Percentiles rank a stretch among this genome's conserved stretches.
Conservation (phyloP, 257 asterid genomes). For the Catharanthus roseus region DNA sequence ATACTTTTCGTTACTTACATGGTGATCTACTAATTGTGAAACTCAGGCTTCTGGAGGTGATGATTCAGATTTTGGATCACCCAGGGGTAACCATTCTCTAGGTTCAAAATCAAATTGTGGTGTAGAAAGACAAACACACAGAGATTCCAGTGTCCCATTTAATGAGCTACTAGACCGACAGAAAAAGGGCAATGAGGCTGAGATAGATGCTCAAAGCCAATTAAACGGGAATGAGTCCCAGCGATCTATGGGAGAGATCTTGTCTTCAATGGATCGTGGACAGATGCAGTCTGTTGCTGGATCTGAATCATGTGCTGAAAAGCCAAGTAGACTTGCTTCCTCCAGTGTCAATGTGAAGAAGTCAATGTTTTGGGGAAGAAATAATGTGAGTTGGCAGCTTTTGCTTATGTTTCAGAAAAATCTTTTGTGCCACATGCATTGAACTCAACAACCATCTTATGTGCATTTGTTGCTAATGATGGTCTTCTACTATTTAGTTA, state of each 20-base stretch:
- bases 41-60: conserved; percentile 62
- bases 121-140: conserved; percentile 33
- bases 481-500: conserved; percentile 1
- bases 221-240: conserved; percentile 52
- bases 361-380: conserved; percentile 81
- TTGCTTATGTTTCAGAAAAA: neutral
- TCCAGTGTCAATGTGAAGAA: conserved; percentile 53
- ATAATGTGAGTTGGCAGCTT: conserved; percentile 50
- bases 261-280: conserved; percentile 75
- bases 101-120: conserved; percentile 35
- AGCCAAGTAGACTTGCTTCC: conserved; percentile 41
- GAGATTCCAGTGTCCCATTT: conserved; percentile 39
- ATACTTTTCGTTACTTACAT: neutral
- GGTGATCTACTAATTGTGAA: conserved; percentile 23
- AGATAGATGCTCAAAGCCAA: conserved; percentile 40
- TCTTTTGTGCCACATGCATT: neutral
- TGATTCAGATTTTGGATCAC: conserved; percentile 63
- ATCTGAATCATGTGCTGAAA: conserved; percentile 49
- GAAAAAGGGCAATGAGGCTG: conserved; percentile 37
- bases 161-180: conserved; percentile 53
- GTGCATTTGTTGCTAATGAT: neutral
- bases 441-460: neutral
- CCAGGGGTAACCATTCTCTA: conserved; percentile 30
- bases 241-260: conserved; percentile 64
- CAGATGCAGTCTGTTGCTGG: conserved; percentile 49